Evolutionary conservation across 2,329 filamentous ascomycete genomes (phyloP), one percentile per base, ranked within the genome.

Genomic region (Fusarium bulbicola): DNA sequence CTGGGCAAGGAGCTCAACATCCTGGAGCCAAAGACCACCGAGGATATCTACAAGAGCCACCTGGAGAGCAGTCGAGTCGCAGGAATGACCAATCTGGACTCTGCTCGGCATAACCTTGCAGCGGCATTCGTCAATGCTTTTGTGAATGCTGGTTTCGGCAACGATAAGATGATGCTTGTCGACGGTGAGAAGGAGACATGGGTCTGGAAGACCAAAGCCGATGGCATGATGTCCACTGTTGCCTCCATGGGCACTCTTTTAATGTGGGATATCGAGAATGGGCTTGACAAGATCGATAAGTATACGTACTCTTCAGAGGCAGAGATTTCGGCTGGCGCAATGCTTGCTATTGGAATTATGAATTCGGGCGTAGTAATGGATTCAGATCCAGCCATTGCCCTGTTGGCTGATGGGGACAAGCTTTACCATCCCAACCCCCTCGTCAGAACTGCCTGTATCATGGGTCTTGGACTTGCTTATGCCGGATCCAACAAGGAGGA

Each of bases 21-120:
- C 59, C 86, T 98, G 46, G 96, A 99, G 72, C 96, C 96, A 40
- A 98, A 98, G 86, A 93, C 94, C 47, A 97, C 95, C 1, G 96
- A 99, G 81, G 97, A 99, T 79, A 99, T 99, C 78, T 99, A 99
- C 89, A 99, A 99, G 87, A 97, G 95, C 80, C 96, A 99, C 83
- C 89, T 99, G 10, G 96, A 99, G 84, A 98, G 93, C 85, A 97
- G 92, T 78, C 91, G 97, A 70, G 96, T 97, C 59, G 94, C 94
- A 30, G 95, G 95, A 40, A 90, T 97, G 84, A 98, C 95, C 16
- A 98, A 98, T 80, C 90, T 97, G 52, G 96, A 99, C 81, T 99
- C 96, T 15, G 95, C 95, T 36, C 90, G 95, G 77, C 95, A 99
- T 86, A 99, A 99, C 79, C 88, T 99, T 68, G 95, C 96, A 8